Conservation (phyloP, 805 yeast genomes). For the Saturnispora silvae region DNA sequence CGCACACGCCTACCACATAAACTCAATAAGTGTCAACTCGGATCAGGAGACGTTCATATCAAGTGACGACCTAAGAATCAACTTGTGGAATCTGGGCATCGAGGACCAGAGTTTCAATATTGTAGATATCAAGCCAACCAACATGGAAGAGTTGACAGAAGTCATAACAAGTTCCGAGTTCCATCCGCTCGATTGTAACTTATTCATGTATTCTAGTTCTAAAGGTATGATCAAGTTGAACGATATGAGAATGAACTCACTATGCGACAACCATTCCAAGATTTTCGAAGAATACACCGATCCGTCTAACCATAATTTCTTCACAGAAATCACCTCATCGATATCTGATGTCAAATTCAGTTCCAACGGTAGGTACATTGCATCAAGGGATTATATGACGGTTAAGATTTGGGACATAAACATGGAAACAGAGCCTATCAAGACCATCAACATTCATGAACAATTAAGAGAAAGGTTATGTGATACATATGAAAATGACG, state of each 20-base stretch:
- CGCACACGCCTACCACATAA: slow-evolving; percentile 97
- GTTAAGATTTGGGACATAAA: slow-evolving; percentile 97
- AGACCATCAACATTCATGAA: slow-evolving; percentile 92
- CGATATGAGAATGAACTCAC: slow-evolving; percentile 92
- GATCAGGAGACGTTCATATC: slow-evolving; percentile 93
- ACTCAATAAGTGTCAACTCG: slow-evolving; percentile 85
- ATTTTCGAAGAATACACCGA: slow-evolving; percentile 89
- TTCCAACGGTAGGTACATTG: slow-evolving; percentile 86
- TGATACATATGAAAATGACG: slow-evolving; percentile 97
- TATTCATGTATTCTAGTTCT: slow-evolving; percentile 89
- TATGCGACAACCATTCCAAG: slow-evolving; percentile 83
- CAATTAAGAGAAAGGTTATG: slow-evolving; percentile 86
- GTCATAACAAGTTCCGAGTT: slow-evolving; percentile 95
- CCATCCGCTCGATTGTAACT: slow-evolving; percentile 86
- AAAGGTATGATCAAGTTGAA: slow-evolving; percentile 93
- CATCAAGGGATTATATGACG: slow-evolving; percentile 94
- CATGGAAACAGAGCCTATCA: slow-evolving; percentile 91
- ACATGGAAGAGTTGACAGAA: slow-evolving; percentile 98
- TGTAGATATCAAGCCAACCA: slow-evolving; percentile 94
- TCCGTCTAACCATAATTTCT: slow-evolving; percentile 86
- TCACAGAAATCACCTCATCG: slow-evolving; percentile 92
- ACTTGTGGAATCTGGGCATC: slow-evolving; percentile 88
- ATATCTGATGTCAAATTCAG: slow-evolving; percentile 91
- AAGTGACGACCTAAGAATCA: slow-evolving; percentile 89
- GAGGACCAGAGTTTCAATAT: slow-evolving; percentile 94